Evolutionary conservation across 441 rosid species (phyloP), one percentile per base, ranked within the genome.

Genomic region (Erodium texanum): DNA sequence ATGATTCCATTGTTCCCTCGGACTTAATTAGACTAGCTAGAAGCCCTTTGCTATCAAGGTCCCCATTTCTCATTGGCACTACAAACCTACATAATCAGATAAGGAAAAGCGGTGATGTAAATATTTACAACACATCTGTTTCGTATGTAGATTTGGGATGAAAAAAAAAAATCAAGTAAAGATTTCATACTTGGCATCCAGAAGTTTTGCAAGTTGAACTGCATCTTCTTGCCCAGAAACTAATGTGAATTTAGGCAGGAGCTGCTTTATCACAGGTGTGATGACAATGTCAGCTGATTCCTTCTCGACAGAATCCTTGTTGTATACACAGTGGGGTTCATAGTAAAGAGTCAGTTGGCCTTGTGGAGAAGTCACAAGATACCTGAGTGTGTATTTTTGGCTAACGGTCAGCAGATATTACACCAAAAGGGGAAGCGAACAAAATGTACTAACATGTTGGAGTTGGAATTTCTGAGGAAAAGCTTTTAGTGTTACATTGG

Each of bases 221-320:
- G 98, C 97, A 68, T 93, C 96, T 84, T 90, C 94, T 86, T 90
- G 98, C 67, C 97, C 98, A 5, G 89, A 90, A 74, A 90, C 97
- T 73, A 93, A 80, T 41, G 92, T 90, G 73, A 90, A 87, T 5
- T 73, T 79, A 27, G 98, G 97, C 75, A 89, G 96, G 80, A 89
- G 94, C 83, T 86, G 98, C 82, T 93, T 90, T 75, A 85, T 84
- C 75, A 93, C 94, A 0, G 94, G 98, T 43, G 94, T 90, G 74
- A 93, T 90, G 62, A 90, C 81, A 67, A 93, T 87, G 65, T 90
- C 96, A 14, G 97, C 94, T 38, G 2, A 81, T 73, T 90, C 90
- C 68, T 81, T 83, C 82, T 80, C 82, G 4, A 88, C 75, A 70
- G 71, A 76, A 24, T 77, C 78, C 81, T 77, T 67, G 78, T 88